Conservation (phyloP, 1,284 basidiomycete genomes). For the Hemileia vastatrix region DNA sequence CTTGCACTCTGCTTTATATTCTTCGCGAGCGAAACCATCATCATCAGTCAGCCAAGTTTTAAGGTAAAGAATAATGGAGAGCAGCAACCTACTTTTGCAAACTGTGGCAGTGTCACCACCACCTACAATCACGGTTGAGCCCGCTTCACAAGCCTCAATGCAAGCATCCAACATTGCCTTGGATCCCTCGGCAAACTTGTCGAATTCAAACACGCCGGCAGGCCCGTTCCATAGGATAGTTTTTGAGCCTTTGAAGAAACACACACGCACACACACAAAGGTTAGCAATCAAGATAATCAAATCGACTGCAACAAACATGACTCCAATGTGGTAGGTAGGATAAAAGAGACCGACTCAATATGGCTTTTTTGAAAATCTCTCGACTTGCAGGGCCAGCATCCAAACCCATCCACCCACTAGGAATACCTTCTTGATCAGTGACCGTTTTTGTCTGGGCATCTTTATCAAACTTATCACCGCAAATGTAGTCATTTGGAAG, state of each 20-base stretch:
- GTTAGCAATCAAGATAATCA: conserved; percentile 49
- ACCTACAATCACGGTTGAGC: conserved; percentile 78
- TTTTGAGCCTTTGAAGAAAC: conserved; percentile 52
- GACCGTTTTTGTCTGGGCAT: conserved; percentile 69
- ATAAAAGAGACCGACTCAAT: conserved; percentile 1
- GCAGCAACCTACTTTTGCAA: conserved; percentile 18
- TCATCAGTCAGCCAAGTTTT: background rate
- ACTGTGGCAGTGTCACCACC: conserved; percentile 45
- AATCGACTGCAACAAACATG: conserved; percentile 51
- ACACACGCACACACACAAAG: conserved; percentile 56
- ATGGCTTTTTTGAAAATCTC: conserved; percentile 23
- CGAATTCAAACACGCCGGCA: conserved; percentile 95
- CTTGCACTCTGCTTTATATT: conserved; percentile 68
- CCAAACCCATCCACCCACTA: conserved; percentile 88
- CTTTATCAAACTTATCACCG: conserved; percentile 88
- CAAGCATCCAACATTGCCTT: conserved; percentile 74
- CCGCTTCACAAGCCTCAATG: conserved; percentile 75
- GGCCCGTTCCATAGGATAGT: conserved; percentile 99
- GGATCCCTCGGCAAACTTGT: conserved; percentile 78
- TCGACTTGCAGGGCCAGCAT: conserved; percentile 31
- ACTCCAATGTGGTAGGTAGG: conserved; percentile 54
- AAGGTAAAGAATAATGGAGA: background rate
- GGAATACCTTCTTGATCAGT: conserved; percentile 80
- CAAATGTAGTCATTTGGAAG: conserved; percentile 93
- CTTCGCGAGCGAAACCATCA: conserved; percentile 25